These are phyloP conservation scores for Herpetomonas samuelpessoai DNA, from an alignment of 208 protist species.

Conservation along the genomic window DNA sequence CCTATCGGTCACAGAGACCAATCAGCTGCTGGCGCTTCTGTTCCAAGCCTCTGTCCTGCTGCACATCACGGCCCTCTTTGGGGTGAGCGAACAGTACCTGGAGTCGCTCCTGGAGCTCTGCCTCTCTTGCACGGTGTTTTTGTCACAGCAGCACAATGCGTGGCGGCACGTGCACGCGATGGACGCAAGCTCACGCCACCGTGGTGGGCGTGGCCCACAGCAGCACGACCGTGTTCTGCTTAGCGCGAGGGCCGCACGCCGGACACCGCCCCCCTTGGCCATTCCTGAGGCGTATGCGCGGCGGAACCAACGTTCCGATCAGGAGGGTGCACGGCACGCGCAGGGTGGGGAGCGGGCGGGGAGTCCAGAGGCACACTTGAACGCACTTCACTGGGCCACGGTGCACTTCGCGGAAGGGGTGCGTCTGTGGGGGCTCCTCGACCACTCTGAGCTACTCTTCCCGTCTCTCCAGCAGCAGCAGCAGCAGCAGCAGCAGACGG, in stretches of 20 bases:
- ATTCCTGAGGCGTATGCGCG: not conserved
- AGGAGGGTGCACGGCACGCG: no score
- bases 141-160: constrained; percentile 36
- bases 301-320: no score
- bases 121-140: constrained; percentile 61
- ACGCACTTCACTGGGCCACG: constrained; percentile 58
- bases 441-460: constrained; percentile 41
- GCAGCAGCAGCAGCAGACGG: constrained; percentile 28
- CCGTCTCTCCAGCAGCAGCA: constrained; percentile 19
- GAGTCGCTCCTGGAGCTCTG: constrained; percentile 51
- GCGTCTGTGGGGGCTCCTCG: constrained; percentile 50
- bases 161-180: constrained; percentile 5
- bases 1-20: not conserved
- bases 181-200: not conserved
- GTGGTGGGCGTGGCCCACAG: not conserved
- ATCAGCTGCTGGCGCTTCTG: constrained; percentile 22
- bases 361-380: constrained; percentile 8
- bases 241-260: no score
- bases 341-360: not conserved
- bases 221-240: not conserved
- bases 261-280: not conserved
- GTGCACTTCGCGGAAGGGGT: constrained; percentile 64
- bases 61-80: constrained; percentile 60
- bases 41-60: constrained; percentile 60
- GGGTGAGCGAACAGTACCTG: constrained; percentile 57